Base-by-base conservation (phyloP, 2,329 filamentous ascomycete genomes). In the Drechmeria coniospora region DNA sequence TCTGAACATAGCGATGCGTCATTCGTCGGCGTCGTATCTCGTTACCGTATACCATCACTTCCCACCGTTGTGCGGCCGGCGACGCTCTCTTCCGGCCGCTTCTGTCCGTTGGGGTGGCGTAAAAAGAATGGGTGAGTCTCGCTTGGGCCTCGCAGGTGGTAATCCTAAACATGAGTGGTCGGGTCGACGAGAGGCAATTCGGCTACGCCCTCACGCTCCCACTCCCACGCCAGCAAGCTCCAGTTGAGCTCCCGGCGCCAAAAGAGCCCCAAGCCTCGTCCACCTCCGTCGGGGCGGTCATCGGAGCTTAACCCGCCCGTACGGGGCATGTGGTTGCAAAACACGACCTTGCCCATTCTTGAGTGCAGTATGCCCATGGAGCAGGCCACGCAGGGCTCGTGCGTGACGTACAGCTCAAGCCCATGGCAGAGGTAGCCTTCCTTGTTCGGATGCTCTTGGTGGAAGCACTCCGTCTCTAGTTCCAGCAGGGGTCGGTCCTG, bases 311-410 rank as follows among this genome's bases (percentile, higher is more conserved):
- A 63, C 23, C 82, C 86, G 27, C 87, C 87, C 9, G 80, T 92
- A 36, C 71, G 58, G 25, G 69, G 67, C 79, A 92, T 90, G 30
- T 80, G 70, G 36, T 74, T 65, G 36, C 71, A 73, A 53, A 93
- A 92, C 21, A 92, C 67, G 28, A 86, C 79, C 29, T 79, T 75
- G 24, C 81, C 76, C 65, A 98, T 93, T 27, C 90, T 73, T 7
- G 87, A 94, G 49, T 95, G 86, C 14, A 95, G 64, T 41, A 95
- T 79, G 2, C 82, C 90, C 90, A 95, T 95, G 20, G 80, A 83
- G 55, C 90, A 98, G 70, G 92, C 92, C 34, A 92, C 70, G 49
- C 90, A 98, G 5, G 90, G 90, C 55, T 98, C 90, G 46, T 95
- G 86, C 2, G 86, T 93, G 34, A 92, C 64, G 56, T 94, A 95